Base-by-base conservation (phyloP, 768 basidiomycete species). In the Tulasnella sp. region DNA sequence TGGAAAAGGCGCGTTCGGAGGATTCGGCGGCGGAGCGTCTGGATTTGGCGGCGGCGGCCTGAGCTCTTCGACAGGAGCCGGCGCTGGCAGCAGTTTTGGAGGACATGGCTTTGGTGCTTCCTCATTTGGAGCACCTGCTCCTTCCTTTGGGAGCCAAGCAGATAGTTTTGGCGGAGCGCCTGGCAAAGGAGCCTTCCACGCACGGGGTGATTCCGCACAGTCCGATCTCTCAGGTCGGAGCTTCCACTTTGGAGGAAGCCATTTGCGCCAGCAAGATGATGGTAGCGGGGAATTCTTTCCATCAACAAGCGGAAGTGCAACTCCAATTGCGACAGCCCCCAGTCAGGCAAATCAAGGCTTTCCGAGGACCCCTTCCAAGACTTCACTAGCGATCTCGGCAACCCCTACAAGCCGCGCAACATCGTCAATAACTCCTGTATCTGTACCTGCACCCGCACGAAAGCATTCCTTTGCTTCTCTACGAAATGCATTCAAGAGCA, bases 401-500 rank as follows among this genome's bases (percentile, higher is more conserved):
- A 48, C 64, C 72, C n/a, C 73, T 37, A 40, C 78, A 18, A 79
- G 69, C 44, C 31, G 22, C 28, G 24, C 42, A 60, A 75, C 79
- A 69, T 4, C 64, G 16, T 72, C 82, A 37, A 78, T 72, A 42
- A 37, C 82, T 20, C 24, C 42, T 22, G 28, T 81, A 31, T 14
- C 89, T 89, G 0, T 88, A 90, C 0, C 85, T n/a, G 88, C 91
- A 0, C 93, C 94, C 84, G 87, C 90, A 64, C 94, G 94, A 87
- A 96, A 96, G 83, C 85, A 93, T 3, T 96, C 94, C 0, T 95
- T 96, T 81, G 94, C 94, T 2, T 95, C 94, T 22, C 91, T 96
- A 81, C 91, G 94, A 58, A 95, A 95, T 84, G 94, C 94, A 4
- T 95, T 96, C 89, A 96, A 94, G 85, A 90, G 89, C 72, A 88